Base-by-base conservation (phyloP, 371 early-diverging fungal species). In the Mucor mucedo region DNA sequence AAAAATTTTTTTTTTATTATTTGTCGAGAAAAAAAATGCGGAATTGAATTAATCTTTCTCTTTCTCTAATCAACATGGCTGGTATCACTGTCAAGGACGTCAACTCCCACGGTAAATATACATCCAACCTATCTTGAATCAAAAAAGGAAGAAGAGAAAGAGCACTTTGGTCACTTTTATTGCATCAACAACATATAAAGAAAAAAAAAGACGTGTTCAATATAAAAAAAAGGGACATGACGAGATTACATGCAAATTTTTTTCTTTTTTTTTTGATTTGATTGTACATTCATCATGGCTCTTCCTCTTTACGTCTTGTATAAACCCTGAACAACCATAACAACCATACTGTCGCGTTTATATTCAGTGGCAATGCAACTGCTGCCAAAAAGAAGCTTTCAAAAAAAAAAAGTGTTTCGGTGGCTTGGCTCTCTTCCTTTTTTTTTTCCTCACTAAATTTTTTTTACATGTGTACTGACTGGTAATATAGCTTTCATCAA, bases 61-160 rank as follows among this genome's bases (percentile, higher is more conserved):
- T 66, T 66, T 66, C 67, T 55, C 53, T 47, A 57, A 60, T 67
- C 62, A 62, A 47, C 30, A 79, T 79, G 78, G 79, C 83, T 73
- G 93, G 92, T 77, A 87, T 90, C 76, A 96, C 97, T 79, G 97
- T 99, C 66, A 96, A 95, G 90, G 99, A 99, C 92, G 97, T 99
- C 73, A 85, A 85, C 86, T 78, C 97, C 63, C 94, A 95, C 80
- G 91, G 81, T 80, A 78, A 63, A 48, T 47, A 47, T 27, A 21
- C 45, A 48, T 29, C 27, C 11, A 21, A 29, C 28, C n/a, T 30
- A 38, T 13, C 33, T 16, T 30, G 35, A 35, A 4, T 35, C 35
- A 35, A 35, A 35, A 4, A 8, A 35, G 8, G 21, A 35, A 35
- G 8, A 35, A 35, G 35, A 35, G 35, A 35, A 35, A 35, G 35